These are phyloP conservation scores for Metschnikowia reukaufii DNA, from an alignment of 805 yeast genomes.

Conservation along the genomic window DNA sequence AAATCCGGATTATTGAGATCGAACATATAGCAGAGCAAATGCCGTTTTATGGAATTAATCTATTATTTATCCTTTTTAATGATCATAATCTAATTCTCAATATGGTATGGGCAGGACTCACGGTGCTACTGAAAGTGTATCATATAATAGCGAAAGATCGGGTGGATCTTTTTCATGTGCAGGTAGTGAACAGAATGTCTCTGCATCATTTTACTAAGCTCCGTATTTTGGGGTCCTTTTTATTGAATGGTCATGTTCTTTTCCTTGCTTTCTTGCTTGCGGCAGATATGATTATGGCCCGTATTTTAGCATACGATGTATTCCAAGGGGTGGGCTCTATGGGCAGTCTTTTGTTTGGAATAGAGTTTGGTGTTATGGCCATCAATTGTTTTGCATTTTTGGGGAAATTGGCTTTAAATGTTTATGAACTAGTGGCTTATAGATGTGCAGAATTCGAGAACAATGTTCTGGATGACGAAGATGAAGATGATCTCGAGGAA, in stretches of 20 bases:
- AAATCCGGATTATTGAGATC: slow-evolving; percentile 67
- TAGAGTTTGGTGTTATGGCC: slow-evolving; percentile 68
- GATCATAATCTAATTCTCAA: slow-evolving; percentile 58
- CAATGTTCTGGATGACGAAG: slow-evolving; percentile 22
- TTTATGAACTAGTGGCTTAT: slow-evolving; percentile 53
- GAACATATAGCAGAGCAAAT: slow-evolving; percentile 54
- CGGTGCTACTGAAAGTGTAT: slow-evolving; percentile 54
- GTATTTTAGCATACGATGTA: slow-evolving; percentile 55
- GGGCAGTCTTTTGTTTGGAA: slow-evolving; percentile 65
- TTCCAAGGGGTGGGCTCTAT: slow-evolving; percentile 53
- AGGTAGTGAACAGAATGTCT: slow-evolving; percentile 27
- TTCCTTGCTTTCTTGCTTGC: slow-evolving; percentile 45
- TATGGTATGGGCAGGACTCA: slow-evolving; percentile 38
- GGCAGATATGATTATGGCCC: slow-evolving; percentile 54
- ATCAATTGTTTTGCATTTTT: slow-evolving; percentile 50
- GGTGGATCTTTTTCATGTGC: slow-evolving; percentile 39
- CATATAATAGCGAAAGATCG: slow-evolving; percentile 72
- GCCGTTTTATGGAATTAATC: slow-evolving; percentile 39
- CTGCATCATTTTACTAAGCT: slow-evolving; percentile 15
- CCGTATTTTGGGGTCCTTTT: slow-evolving; percentile 32
- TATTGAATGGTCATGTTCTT: slow-evolving; percentile 43
- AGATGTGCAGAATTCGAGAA: slow-evolving; percentile 22
- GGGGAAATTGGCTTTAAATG: slow-evolving; percentile 49
- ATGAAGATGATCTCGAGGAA: slow-evolving; percentile 49
- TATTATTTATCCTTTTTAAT: slow-evolving; percentile 63